These are phyloP conservation scores for Cadophora gregata DNA, from an alignment of 2,329 filamentous ascomycete species.

Conservation along the genomic window DNA sequence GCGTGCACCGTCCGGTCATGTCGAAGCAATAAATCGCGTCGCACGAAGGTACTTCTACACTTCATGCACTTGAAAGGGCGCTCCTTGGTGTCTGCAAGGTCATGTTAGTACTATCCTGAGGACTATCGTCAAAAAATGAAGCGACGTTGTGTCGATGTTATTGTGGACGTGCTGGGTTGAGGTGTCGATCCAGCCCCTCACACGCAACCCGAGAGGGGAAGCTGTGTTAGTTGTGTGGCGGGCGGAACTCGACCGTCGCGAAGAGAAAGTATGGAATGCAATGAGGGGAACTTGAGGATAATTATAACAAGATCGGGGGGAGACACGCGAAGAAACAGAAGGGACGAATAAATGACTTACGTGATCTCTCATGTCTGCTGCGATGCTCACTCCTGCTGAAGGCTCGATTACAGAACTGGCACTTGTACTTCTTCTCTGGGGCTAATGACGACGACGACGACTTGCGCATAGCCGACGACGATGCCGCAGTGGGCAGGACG, in stretches of 20 bases:
- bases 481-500: slow-evolving; percentile 68
- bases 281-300: background rate
- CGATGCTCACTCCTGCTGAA: slow-evolving; percentile 98
- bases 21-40: slow-evolving; percentile 92
- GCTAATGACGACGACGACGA: slow-evolving; percentile 60
- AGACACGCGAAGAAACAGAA: slow-evolving; percentile 3
- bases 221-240: slow-evolving; percentile 17
- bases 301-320: background rate
- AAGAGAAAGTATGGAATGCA: background rate
- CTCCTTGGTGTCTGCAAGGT: slow-evolving; percentile 86
- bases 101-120: slow-evolving; percentile 15
- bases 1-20: slow-evolving; percentile 99
- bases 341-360: slow-evolving; percentile 67
- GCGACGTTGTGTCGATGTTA: slow-evolving; percentile 11
- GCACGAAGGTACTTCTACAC: slow-evolving; percentile 97
- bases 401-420: slow-evolving; percentile 96
- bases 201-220: slow-evolving; percentile 39
- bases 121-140: background rate
- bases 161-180: slow-evolving; percentile 13
- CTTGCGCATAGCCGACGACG: slow-evolving; percentile 76
- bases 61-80: slow-evolving; percentile 98
- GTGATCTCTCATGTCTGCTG: slow-evolving; percentile 94
- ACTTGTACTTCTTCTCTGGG: slow-evolving; percentile 99
- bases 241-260: slow-evolving; percentile 8
- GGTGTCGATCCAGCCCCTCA: slow-evolving; percentile 20